Evolutionary conservation across 2,329 filamentous ascomycete species (phyloP).

Genomic region (Zelopaecilomyces penicillatus): DNA sequence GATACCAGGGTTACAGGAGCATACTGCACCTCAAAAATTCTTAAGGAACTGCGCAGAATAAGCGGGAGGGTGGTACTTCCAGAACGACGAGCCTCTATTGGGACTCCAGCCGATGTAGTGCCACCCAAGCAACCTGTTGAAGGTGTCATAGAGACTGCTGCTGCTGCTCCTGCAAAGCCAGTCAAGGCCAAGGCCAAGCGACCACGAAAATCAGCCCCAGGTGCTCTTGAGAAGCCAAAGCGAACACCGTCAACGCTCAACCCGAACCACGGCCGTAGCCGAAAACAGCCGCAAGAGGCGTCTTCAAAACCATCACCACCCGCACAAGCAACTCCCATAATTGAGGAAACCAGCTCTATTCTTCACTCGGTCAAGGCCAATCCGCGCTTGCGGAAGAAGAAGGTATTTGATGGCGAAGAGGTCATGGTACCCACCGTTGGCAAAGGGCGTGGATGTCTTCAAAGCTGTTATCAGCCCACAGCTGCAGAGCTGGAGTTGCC

Average conservation of each 20-base stretch:
- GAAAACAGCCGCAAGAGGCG: slow-evolving; percentile 7
- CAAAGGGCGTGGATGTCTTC: slow-evolving; percentile 7
- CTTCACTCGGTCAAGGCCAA: slow-evolving; percentile 42
- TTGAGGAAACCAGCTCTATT: slow-evolving; percentile 32
- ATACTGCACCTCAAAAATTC: slow-evolving; percentile 35
- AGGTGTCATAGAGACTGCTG: not conserved
- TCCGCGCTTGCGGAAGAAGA: slow-evolving; percentile 38
- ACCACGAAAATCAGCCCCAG: slow-evolving; percentile 33
- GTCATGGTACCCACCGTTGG: slow-evolving; percentile 13
- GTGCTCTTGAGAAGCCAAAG: slow-evolving; percentile 22
- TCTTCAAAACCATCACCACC: not conserved
- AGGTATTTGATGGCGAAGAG: slow-evolving; percentile 34
- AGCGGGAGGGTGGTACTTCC: slow-evolving; percentile 10
- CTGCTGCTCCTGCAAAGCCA: slow-evolving; percentile 6
- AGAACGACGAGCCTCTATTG: slow-evolving; percentile 6
- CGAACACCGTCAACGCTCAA: slow-evolving; percentile 26
- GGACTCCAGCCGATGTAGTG: not conserved
- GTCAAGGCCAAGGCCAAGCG: slow-evolving; percentile 21
- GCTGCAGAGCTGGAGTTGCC: slow-evolving; percentile 18
- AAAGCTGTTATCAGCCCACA: slow-evolving; percentile 2
- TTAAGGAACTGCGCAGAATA: slow-evolving; percentile 29
- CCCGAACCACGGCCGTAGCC: slow-evolving; percentile 26
- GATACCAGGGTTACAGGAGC: slow-evolving; percentile 39
- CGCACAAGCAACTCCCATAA: slow-evolving; percentile 8
- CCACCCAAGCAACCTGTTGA: too few relatives aligned